Conservation (phyloP, 75 land plant species). For the Pinus taeda region DNA sequence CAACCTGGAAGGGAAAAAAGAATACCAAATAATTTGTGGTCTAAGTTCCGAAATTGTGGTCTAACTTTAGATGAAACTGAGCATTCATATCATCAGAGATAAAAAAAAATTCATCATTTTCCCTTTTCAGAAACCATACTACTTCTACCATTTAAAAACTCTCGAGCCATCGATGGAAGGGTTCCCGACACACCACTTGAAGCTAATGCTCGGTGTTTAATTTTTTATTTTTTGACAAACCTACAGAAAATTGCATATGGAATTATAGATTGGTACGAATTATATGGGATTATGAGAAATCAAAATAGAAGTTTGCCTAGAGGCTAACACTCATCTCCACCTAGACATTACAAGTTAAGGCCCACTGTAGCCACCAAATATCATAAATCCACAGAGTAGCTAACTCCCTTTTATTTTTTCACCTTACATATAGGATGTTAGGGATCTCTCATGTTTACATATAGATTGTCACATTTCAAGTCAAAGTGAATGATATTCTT, state of each 20-base stretch:
- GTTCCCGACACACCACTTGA: constrained; percentile 96
- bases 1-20: constrained; percentile 55
- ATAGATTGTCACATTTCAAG: constrained; percentile 81
- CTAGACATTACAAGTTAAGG: neutral
- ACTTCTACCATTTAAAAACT: constrained; percentile 79
- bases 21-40: neutral
- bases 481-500: constrained; percentile 89
- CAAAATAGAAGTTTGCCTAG: neutral
- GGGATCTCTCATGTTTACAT: constrained; percentile 78
- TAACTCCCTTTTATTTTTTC: neutral
- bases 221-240: constrained; percentile 56
- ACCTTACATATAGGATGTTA: constrained; percentile 93
- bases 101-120: neutral
- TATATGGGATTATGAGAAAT: too few relatives aligned
- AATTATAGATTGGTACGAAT: neutral
- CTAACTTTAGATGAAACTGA: neutral
- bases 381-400: too few relatives aligned
- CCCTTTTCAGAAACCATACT: constrained; percentile 88
- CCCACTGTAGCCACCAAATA: neutral
- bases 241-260: constrained; percentile 27
- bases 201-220: constrained; percentile 84
- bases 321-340: neutral
- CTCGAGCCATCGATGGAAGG: constrained; percentile 99
- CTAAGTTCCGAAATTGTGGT: neutral
- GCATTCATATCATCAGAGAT: neutral